Evolutionary conservation across 2,329 filamentous ascomycete species (phyloP).

Genomic region (Talaromyces sp.): DNA sequence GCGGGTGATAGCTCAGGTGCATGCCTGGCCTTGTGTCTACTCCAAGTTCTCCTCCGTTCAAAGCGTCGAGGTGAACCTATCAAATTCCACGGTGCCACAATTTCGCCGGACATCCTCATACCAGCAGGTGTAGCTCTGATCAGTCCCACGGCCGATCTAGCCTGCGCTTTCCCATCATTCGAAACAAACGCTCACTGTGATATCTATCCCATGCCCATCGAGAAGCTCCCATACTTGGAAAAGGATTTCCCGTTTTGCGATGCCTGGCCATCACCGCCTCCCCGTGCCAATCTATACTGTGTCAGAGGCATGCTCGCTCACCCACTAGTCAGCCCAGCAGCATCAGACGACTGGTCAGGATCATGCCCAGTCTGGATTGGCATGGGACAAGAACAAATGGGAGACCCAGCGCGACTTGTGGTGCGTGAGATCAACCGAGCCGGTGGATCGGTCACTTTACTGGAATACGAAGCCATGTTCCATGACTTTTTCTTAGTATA

Average conservation of each 20-base stretch:
- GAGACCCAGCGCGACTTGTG: not conserved
- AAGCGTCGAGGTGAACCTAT: not conserved
- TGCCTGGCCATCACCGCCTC: not conserved
- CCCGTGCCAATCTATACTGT: not conserved
- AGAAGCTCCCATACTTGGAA: not conserved
- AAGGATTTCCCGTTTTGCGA: not conserved
- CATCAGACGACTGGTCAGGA: not conserved
- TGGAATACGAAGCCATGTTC: not conserved
- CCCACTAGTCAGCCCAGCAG: not conserved
- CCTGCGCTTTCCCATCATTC: not conserved
- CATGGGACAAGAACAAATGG: not conserved
- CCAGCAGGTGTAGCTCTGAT: not conserved
- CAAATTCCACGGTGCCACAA: not conserved
- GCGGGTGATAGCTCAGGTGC: not conserved
- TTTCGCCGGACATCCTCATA: not conserved
- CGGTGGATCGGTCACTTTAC: not conserved
- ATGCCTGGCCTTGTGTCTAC: not conserved
- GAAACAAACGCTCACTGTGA: not conserved
- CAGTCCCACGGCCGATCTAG: not conserved
- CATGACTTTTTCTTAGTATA: not conserved
- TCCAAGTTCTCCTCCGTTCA: not conserved
- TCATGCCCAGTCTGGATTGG: not conserved
- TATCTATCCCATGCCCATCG: not conserved
- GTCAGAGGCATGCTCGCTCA: not conserved
- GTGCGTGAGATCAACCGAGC: not conserved